Evolutionary conservation across 768 basidiomycete genomes (phyloP), one percentile per base, ranked within the genome.

Genomic region (Auriscalpium microsporum): DNA sequence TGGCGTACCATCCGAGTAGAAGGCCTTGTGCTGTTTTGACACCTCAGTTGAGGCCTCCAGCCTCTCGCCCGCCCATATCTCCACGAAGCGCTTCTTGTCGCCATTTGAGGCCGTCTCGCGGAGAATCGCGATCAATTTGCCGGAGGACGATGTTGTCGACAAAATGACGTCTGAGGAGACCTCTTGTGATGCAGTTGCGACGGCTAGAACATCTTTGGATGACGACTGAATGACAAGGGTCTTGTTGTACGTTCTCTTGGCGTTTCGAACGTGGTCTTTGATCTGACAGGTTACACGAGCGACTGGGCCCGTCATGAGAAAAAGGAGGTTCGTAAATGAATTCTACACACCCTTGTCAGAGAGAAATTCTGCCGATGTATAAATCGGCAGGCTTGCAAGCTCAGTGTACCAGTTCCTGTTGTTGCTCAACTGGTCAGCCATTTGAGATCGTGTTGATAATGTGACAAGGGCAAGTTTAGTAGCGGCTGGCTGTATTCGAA

Each of bases 11-110:
- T 69, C 67, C 10, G 62, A 52, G 45, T 65, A 68, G 44, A 63
- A 69, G 2, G 57, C 61, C 3, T 62, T 64, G 46, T 68, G 64
- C 6, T 53, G 28, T 38, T 64, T 60, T 1, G 63, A 59, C 4
- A 68, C 64, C 1, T 59, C 46, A 19, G 53, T 42, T 9, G 60
- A 53, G 4, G 36, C 52, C 10, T 56, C 52, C 40, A 59, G 21
- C 19, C 54, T 44, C 4, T 69, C 68, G 0, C 62, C 62, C 2
- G 59, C 54, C 61, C 65, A 68, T 23, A 69, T 46, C 61, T 70
- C 69, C 17, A 70, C 58, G 48, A 61, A 63, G 13, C 66, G 58
- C 36, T 63, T 64, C 55, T 64, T 65, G 34, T 58, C 49, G 2
- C 8, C 14, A 7, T 23, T 35, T 9, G 42, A 36, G 16, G 48